Conservation (phyloP, 352 stramenopile species). For the Blastocystis sp. region DNA sequence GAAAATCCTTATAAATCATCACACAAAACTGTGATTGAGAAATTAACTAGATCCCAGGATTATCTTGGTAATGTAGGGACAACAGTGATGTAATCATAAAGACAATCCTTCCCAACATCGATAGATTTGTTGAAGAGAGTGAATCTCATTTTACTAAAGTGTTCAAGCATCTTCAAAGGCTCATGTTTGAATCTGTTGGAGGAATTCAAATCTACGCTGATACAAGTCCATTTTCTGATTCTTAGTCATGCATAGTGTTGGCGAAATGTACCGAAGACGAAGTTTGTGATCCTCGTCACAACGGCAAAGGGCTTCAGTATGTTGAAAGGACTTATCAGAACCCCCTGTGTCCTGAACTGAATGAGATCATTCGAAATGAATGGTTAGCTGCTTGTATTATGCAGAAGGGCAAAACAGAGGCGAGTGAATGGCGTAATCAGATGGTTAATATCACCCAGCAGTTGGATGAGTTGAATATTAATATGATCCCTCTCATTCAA, state of each 20-base stretch:
- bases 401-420: background rate
- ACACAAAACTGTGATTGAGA: no score
- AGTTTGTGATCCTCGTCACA: background rate
- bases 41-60: no score
- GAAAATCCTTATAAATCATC: no score
- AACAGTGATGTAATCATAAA: background rate
- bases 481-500: background rate
- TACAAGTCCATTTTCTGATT: background rate
- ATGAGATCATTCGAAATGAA: background rate
- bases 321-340: background rate
- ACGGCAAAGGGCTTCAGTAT: background rate
- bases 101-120: background rate
- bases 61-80: no score
- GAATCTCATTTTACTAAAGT: background rate
- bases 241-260: background rate
- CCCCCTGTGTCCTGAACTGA: background rate
- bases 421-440: background rate
- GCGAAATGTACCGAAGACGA: background rate
- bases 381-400: background rate
- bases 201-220: background rate
- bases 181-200: background rate
- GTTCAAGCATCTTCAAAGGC: background rate
- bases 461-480: background rate
- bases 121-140: background rate
- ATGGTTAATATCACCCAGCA: background rate